Conservation (phyloP, 2,329 filamentous ascomycete genomes). For the Epichloe hybrida region DNA sequence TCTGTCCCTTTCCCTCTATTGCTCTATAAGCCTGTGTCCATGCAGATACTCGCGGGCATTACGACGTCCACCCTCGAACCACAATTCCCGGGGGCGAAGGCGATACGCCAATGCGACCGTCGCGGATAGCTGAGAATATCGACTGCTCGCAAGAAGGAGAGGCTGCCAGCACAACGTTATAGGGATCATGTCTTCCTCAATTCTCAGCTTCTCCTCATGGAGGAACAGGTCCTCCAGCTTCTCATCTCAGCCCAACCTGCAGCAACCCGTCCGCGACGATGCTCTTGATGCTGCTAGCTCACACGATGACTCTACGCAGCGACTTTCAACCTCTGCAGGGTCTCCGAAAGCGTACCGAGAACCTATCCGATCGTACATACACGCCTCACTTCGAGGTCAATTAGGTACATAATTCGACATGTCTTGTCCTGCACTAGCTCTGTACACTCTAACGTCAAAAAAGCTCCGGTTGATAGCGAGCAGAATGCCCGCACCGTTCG, state of each 20-base stretch:
- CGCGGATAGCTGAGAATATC: conserved; percentile 7
- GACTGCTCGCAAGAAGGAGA: conserved; percentile 5
- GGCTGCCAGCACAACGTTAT: background rate
- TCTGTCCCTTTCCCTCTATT: background rate
- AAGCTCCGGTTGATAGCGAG: conserved; percentile 51
- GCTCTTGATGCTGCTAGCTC: conserved; percentile 14
- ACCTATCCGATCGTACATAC: conserved; percentile 59
- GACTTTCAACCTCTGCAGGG: conserved; percentile 27
- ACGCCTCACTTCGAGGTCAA: conserved; percentile 47
- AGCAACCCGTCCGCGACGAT: conserved; percentile 11
- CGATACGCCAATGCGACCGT: conserved; percentile 8
- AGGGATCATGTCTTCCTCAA: conserved; percentile 31
- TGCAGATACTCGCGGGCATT: background rate
- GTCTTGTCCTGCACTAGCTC: no score
- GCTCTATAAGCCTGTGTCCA: background rate
- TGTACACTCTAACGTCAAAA: background rate
- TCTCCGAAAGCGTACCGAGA: conserved; percentile 37
- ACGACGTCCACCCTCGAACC: background rate
- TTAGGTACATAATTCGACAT: conserved; percentile 27
- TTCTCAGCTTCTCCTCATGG: conserved; percentile 35
- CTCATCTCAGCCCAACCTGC: conserved; percentile 19
- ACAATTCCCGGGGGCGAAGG: conserved; percentile 2
- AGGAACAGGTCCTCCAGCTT: conserved; percentile 28
- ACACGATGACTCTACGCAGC: conserved; percentile 9
- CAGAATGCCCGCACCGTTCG: conserved; percentile 69